Evolutionary conservation across 805 yeast species (phyloP).

Genomic region (Starmera quercuum): DNA sequence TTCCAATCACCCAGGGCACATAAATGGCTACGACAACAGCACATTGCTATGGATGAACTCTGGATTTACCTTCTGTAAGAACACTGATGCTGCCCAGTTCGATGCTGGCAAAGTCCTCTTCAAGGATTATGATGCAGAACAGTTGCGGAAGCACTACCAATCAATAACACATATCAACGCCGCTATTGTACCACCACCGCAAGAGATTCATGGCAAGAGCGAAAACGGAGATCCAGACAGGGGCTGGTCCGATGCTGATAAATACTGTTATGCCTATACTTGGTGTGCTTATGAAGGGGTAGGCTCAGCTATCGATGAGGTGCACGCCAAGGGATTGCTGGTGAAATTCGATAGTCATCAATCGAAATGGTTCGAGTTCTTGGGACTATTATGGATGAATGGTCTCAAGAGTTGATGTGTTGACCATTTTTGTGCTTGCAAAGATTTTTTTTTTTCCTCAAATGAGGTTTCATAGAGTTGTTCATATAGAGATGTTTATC

Average conservation of each 20-base stretch:
- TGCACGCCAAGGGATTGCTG: conserved; percentile 8
- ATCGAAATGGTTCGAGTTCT: conserved; percentile 14
- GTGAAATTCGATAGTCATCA: conserved; percentile 9
- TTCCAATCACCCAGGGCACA: conserved; percentile 57
- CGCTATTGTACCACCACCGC: conserved; percentile 34
- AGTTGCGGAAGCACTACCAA: conserved; percentile 23
- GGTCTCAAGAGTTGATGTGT: too few relatives aligned
- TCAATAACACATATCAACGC: conserved; percentile 23
- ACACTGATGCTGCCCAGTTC: conserved; percentile 20
- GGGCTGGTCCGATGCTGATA: conserved; percentile 29
- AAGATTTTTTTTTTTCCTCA: too few relatives aligned
- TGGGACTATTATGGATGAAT: conserved; percentile 19
- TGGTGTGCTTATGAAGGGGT: conserved; percentile 40
- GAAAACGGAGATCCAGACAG: conserved; percentile 25
- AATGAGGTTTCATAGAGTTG: too few relatives aligned
- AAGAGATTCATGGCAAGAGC: conserved; percentile 16
- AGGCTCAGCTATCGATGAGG: conserved; percentile 19
- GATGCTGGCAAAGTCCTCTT: conserved; percentile 30
- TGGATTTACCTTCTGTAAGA: conserved; percentile 56
- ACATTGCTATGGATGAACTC: conserved; percentile 60
- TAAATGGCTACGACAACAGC: conserved; percentile 37
- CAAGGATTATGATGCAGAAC: conserved; percentile 18
- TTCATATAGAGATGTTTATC: too few relatives aligned
- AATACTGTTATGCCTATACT: conserved; percentile 29
- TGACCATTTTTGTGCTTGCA: too few relatives aligned